Conservation (phyloP, 2,329 filamentous ascomycete genomes). For the Sporothrix mexicana region DNA sequence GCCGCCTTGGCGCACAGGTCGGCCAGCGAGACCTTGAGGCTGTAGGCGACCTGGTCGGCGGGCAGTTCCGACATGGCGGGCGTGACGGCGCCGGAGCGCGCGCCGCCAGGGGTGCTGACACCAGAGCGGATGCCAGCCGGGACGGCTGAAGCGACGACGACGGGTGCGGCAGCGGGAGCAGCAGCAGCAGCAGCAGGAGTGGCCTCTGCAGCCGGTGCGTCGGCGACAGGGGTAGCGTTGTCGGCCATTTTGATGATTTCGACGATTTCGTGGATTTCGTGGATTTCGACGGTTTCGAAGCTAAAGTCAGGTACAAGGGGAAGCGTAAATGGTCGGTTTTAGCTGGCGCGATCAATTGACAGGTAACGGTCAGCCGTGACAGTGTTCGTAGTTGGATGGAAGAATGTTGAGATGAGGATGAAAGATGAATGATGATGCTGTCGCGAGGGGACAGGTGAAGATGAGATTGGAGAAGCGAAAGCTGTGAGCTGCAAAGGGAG, state of each 20-base stretch:
- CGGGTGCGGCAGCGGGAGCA: conserved; percentile 21
- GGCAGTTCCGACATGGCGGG: conserved; percentile 43
- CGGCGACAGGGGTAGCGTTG: conserved; percentile 17
- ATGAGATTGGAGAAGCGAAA: neutral
- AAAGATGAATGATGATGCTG: neutral
- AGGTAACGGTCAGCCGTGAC: neutral
- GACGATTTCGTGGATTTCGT: neutral
- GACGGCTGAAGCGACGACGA: conserved; percentile 33
- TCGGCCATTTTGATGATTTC: conserved; percentile 35
- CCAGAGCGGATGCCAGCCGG: conserved; percentile 33
- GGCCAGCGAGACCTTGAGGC: conserved; percentile 68
- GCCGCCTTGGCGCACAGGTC: conserved; percentile 82
- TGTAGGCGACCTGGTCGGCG: conserved; percentile 44
- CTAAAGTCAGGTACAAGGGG: neutral
- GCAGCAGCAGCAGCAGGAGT: neutral
- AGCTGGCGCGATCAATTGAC: neutral
- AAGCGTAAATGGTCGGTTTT: neutral
- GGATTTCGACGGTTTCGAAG: neutral
- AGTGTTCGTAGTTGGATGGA: neutral
- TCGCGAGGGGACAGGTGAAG: neutral
- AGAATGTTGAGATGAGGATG: conserved; percentile 3
- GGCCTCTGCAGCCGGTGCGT: neutral
- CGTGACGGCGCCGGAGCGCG: conserved; percentile 44
- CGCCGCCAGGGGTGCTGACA: conserved; percentile 41
- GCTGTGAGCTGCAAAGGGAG: conserved; percentile 6